Conservation (phyloP, 164 flowering plant species). For the Brasenia schreberi region DNA sequence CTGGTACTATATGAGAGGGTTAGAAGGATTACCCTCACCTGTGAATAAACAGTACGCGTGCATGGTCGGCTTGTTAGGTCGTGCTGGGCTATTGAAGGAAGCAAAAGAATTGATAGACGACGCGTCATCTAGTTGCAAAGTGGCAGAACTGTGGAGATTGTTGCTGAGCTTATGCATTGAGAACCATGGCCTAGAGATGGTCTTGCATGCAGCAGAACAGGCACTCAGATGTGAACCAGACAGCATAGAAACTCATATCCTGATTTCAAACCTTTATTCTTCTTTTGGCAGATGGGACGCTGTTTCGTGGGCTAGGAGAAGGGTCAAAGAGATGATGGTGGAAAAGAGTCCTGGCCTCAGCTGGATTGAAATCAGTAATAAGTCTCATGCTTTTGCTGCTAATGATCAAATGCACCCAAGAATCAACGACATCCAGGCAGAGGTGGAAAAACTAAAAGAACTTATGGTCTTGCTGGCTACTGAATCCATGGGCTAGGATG, state of each 20-base stretch:
- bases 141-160: slow-evolving; percentile 56
- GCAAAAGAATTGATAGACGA: slow-evolving; percentile 43
- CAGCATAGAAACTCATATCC: slow-evolving; percentile 40
- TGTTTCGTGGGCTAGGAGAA: slow-evolving; percentile 54
- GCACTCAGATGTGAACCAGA: slow-evolving; percentile 35
- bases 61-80: slow-evolving; percentile 67
- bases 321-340: slow-evolving; percentile 29
- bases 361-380: slow-evolving; percentile 53
- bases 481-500: too few species aligned
- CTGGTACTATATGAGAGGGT: slow-evolving; percentile 55
- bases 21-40: slow-evolving; percentile 16
- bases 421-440: slow-evolving; percentile 23
- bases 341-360: slow-evolving; percentile 82
- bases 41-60: slow-evolving; percentile 76
- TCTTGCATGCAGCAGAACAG: slow-evolving; percentile 54
- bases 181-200: slow-evolving; percentile 26
- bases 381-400: slow-evolving; percentile 39
- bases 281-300: slow-evolving; percentile 56
- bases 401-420: slow-evolving; percentile 39
- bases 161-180: slow-evolving; percentile 58
- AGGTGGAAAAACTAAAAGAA: slow-evolving; percentile 27
- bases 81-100: slow-evolving; percentile 62
- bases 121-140: slow-evolving; percentile 27
- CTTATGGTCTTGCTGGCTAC: slow-evolving; percentile 19
- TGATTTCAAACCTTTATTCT: slow-evolving; percentile 73